Evolutionary conservation across 805 yeast genomes (phyloP).

Genomic region (Ogataea dorogensis): DNA sequence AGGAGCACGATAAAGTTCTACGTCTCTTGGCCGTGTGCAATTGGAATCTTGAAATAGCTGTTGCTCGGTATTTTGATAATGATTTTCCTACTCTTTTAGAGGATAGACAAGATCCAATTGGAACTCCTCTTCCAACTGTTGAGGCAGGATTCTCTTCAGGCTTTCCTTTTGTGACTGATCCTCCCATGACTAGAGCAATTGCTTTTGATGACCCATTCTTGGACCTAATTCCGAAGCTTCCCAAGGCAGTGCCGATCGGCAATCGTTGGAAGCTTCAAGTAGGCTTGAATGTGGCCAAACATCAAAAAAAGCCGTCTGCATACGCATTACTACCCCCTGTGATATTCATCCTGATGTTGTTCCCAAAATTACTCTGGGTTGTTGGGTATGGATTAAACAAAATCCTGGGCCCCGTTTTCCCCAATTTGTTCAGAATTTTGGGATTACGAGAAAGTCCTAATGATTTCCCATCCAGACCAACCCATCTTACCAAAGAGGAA

Average conservation of each 20-base stretch:
- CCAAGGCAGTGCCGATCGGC: conserved; percentile 36
- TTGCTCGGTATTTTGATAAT: conserved; percentile 61
- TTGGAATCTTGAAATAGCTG: conserved; percentile 61
- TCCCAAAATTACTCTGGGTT: conserved; percentile 52
- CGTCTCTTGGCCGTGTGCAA: conserved; percentile 48
- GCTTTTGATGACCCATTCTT: conserved; percentile 25
- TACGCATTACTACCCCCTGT: conserved; percentile 35
- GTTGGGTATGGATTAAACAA: conserved; percentile 40
- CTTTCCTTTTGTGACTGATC: conserved; percentile 9
- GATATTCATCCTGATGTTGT: conserved; percentile 49
- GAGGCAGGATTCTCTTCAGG: conserved; percentile 8
- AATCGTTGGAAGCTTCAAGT: conserved; percentile 38
- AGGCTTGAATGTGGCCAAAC: conserved; percentile 24
- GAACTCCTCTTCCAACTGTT: neutral
- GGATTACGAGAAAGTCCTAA: conserved; percentile 32
- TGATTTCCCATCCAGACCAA: conserved; percentile 33
- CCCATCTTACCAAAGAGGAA: conserved; percentile 19
- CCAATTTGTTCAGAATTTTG: conserved; percentile 30
- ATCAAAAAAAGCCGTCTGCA: conserved; percentile 1
- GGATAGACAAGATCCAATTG: conserved; percentile 13
- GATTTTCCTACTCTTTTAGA: conserved; percentile 38
- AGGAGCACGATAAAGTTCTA: conserved; percentile 45
- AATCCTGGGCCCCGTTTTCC: conserved; percentile 36
- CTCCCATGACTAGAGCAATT: conserved; percentile 16
- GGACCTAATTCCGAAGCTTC: conserved; percentile 34